phyloP scores from a whole-genome alignment of 108 stramenopile species.

The Cyclotella atomus region DNA sequence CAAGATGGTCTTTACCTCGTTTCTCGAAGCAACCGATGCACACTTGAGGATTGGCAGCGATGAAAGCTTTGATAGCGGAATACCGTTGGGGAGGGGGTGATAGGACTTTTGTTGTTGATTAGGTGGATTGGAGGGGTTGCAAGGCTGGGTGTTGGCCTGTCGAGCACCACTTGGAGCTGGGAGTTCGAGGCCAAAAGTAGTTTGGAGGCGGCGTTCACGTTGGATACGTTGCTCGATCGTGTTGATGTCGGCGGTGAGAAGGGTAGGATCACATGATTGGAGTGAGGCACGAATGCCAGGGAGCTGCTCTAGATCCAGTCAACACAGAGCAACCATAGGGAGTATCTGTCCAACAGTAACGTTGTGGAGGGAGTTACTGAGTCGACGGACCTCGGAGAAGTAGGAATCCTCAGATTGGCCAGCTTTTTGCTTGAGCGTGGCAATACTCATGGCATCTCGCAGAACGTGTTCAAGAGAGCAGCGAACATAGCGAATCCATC shows the following conservation, averaged over 20 bases:
- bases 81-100: too few species aligned
- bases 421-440: not conserved
- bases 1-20: not conserved
- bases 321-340: not conserved
- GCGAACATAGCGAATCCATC: not conserved
- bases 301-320: not conserved
- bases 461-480: not conserved
- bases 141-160: too few species aligned
- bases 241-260: not conserved
- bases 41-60: not conserved
- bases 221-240: not conserved
- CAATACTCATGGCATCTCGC: not conserved
- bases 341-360: too few species aligned
- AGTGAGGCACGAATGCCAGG: not conserved
- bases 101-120: too few species aligned
- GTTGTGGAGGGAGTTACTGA: not conserved
- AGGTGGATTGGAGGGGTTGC: too few species aligned
- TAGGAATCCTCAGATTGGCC: not conserved
- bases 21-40: not conserved
- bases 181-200: not conserved
- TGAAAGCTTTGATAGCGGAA: too few species aligned
- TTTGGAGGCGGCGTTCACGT: not conserved
- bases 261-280: not conserved
- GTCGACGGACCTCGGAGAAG: not conserved
- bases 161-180: too few species aligned